These are phyloP conservation scores for Eucalyptus sp. DNA, from an alignment of 345 rosid species.

Conservation along the genomic window DNA sequence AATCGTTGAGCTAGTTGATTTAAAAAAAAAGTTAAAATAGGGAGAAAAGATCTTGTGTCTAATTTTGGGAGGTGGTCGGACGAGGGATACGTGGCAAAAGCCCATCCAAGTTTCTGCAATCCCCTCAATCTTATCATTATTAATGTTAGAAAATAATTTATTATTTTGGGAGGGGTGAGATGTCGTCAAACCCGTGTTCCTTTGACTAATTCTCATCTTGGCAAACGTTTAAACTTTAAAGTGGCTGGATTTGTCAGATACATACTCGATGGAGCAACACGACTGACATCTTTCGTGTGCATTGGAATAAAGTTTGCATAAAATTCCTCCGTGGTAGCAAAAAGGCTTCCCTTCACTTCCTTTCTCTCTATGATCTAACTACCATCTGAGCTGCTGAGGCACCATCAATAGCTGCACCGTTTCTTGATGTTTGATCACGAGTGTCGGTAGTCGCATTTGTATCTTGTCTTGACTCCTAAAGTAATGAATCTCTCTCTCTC, in stretches of 20 bases:
- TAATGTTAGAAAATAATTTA: not conserved
- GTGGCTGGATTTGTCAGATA: not conserved
- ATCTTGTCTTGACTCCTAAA: not conserved
- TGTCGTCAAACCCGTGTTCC: not conserved
- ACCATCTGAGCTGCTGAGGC: not conserved
- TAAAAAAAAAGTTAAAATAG: not conserved
- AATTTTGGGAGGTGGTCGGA: not conserved
- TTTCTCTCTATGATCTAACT: not conserved
- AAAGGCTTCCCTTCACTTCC: not conserved
- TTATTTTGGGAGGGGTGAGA: not conserved
- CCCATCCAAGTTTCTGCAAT: not conserved
- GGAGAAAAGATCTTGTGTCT: not conserved
- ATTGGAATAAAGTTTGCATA: not conserved
- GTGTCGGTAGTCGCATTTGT: not conserved
- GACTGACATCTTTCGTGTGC: not conserved
- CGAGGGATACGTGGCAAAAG: not conserved
- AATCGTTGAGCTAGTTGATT: not conserved
- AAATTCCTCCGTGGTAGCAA: not conserved
- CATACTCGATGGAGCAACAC: not conserved
- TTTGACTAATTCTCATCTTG: not conserved
- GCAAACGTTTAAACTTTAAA: not conserved
- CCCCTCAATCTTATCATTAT: not conserved
- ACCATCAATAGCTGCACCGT: not conserved
- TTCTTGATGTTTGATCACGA: not conserved
- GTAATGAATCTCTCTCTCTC: not conserved